These are phyloP conservation scores for Penicillium sp. DNA, from an alignment of 2,329 filamentous ascomycete genomes.

Conservation along the genomic window DNA sequence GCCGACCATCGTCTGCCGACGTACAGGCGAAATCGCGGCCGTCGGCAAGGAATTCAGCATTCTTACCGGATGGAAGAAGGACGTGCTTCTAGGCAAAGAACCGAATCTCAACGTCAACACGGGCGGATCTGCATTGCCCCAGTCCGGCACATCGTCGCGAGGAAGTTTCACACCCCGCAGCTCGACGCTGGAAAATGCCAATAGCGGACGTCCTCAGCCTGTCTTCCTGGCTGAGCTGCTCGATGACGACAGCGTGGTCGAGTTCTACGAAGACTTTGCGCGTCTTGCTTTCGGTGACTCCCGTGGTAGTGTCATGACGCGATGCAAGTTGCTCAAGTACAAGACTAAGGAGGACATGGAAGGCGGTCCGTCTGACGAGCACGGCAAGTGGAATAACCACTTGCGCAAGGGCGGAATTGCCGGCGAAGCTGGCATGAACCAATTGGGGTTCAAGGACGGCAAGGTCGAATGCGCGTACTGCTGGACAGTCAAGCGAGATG, in stretches of 20 bases:
- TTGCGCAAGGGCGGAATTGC: slow-evolving; percentile 50
- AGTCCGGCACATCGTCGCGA: slow-evolving; percentile 46
- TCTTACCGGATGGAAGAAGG: slow-evolving; percentile 89
- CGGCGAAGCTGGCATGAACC: slow-evolving; percentile 69
- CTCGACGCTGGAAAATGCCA: slow-evolving; percentile 36
- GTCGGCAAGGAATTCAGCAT: slow-evolving; percentile 97
- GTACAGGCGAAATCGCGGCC: slow-evolving; percentile 91
- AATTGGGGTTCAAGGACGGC: slow-evolving; percentile 77
- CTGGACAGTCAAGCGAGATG: slow-evolving; percentile 95
- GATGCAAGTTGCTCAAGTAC: slow-evolving; percentile 88
- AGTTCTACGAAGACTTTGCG: slow-evolving; percentile 96
- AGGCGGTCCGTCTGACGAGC: slow-evolving; percentile 48
- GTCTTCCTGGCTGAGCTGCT: slow-evolving; percentile 91
- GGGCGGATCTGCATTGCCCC: slow-evolving; percentile 51
- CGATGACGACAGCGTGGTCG: slow-evolving; percentile 88
- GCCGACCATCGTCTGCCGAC: slow-evolving; percentile 86
- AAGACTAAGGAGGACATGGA: slow-evolving; percentile 66
- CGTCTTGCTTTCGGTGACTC: slow-evolving; percentile 90
- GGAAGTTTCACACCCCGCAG: slow-evolving; percentile 54
- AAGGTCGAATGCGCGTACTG: slow-evolving; percentile 94
- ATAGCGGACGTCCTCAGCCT: slow-evolving; percentile 64
- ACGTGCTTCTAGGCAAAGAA: slow-evolving; percentile 83
- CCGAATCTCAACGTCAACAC: slow-evolving; percentile 85
- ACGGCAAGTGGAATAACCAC: slow-evolving; percentile 48
- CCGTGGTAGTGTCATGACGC: slow-evolving; percentile 78